Evolutionary conservation across 2,329 filamentous ascomycete species (phyloP).

Genomic region (Diaporthe sp.): DNA sequence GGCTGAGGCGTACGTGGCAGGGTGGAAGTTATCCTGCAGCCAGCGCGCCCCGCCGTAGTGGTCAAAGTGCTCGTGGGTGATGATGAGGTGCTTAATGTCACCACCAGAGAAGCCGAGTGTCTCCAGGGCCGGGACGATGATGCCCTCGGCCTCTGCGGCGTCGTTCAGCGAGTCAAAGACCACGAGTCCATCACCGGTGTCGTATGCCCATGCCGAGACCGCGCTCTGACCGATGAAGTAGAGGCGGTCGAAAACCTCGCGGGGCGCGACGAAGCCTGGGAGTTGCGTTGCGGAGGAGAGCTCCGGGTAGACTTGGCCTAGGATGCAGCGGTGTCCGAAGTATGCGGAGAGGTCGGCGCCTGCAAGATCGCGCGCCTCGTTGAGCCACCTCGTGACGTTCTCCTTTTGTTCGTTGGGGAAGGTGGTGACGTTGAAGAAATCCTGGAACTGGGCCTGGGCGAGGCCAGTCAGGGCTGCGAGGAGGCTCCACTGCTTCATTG

Average conservation of each 20-base stretch:
- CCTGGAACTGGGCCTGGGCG: constrained; percentile 12
- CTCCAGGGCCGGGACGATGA: not conserved
- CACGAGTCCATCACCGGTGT: constrained; percentile 45
- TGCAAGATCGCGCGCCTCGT: constrained; percentile 3
- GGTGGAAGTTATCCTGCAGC: constrained; percentile 43
- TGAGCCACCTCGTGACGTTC: constrained; percentile 5
- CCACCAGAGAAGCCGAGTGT: constrained; percentile 36
- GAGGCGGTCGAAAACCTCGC: not conserved
- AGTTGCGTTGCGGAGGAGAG: constrained; percentile 3
- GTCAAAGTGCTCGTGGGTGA: constrained; percentile 47
- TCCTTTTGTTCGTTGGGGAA: constrained; percentile 21
- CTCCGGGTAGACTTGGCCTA: not conserved
- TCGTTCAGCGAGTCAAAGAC: constrained; percentile 45
- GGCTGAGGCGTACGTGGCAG: constrained; percentile 11
- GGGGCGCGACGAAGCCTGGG: constrained; percentile 1
- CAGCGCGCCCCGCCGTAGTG: constrained; percentile 46
- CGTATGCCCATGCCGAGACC: constrained; percentile 45
- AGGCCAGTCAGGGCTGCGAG: not conserved
- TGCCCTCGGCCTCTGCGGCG: not conserved
- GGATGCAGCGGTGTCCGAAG: constrained; percentile 7
- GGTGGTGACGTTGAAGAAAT: constrained; percentile 9
- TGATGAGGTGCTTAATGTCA: constrained; percentile 47
- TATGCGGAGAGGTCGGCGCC: not conserved
- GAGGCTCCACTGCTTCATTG: not conserved
- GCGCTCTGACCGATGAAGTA: constrained; percentile 16